Evolutionary conservation across 495 filamentous ascomycete species (phyloP).

Genomic region (Coniosporium apollinis): DNA sequence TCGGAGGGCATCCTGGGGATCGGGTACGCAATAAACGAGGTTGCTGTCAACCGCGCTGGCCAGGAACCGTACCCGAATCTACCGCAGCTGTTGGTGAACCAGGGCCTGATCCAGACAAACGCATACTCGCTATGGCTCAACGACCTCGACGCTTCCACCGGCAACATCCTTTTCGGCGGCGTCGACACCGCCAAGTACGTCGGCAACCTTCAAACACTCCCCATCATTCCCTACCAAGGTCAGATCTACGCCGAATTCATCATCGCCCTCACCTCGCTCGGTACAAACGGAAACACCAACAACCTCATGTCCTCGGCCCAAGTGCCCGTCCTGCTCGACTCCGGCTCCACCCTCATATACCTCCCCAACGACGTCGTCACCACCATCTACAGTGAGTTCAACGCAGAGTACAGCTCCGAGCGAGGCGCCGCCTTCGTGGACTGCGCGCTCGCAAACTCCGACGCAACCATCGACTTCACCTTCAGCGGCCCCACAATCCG

Average conservation of each 20-base stretch:
- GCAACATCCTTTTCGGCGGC: conserved; percentile 81
- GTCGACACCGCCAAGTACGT: conserved; percentile 68
- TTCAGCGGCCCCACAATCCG: conserved; percentile 62
- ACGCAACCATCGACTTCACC: conserved; percentile 35
- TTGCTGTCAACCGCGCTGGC: conserved; percentile 46
- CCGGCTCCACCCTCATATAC: conserved; percentile 81
- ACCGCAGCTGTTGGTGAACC: conserved; percentile 52
- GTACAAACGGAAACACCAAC: conserved; percentile 31
- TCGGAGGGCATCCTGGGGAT: conserved; percentile 75
- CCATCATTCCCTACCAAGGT: conserved; percentile 32
- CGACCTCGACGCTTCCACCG: conserved; percentile 49
- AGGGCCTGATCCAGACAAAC: conserved; percentile 55
- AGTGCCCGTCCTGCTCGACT: conserved; percentile 67
- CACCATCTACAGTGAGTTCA: conserved; percentile 44
- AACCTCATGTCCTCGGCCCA: conserved; percentile 37
- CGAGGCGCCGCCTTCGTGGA: conserved; percentile 50
- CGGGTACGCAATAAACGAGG: conserved; percentile 74
- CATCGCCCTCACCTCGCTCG: conserved; percentile 57
- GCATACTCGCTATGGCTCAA: conserved; percentile 87
- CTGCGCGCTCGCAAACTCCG: conserved; percentile 45
- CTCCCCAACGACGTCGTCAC: conserved; percentile 54
- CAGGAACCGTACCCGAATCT: conserved; percentile 57
- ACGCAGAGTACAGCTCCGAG: conserved; percentile 43
- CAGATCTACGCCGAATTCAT: conserved; percentile 52
- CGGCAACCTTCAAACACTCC: conserved; percentile 56